phyloP scores from a whole-genome alignment of 805 yeast genomes.

The Hanseniaspora lachancei region DNA sequence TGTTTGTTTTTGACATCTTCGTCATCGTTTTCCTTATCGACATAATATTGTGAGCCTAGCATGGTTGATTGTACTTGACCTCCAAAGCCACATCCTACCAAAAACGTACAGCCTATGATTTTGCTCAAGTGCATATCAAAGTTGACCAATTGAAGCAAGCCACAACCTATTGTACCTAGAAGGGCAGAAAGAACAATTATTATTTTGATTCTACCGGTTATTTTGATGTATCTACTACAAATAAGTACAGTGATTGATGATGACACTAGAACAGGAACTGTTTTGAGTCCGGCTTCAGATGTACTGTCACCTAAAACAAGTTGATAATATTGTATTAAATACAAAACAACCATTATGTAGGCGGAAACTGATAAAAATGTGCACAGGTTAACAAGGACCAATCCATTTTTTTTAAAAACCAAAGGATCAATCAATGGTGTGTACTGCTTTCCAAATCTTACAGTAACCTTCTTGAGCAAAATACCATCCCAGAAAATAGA shows the following conservation, averaged over 20 bases:
- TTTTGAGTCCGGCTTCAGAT: slow-evolving; percentile 17
- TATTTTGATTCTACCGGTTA: slow-evolving; percentile 29
- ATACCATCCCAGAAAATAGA: slow-evolving; percentile 37
- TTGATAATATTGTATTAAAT: slow-evolving; percentile 12
- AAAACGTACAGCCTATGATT: slow-evolving; percentile 29
- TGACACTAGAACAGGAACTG: slow-evolving; percentile 18
- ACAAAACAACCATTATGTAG: neutral
- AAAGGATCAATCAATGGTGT: slow-evolving; percentile 9
- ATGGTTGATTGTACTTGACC: slow-evolving; percentile 25
- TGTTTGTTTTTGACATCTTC: slow-evolving; percentile 16
- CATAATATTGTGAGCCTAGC: slow-evolving; percentile 24
- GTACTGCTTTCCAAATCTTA: neutral
- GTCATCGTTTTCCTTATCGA: slow-evolving; percentile 15
- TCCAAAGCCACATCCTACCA: slow-evolving; percentile 31
- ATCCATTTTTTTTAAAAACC: slow-evolving; percentile 6
- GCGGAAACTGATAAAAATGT: neutral
- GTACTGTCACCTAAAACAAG: slow-evolving; percentile 11
- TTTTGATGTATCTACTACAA: slow-evolving; percentile 25
- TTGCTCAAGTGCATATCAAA: slow-evolving; percentile 22
- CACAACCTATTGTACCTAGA: slow-evolving; percentile 28
- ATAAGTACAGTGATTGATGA: slow-evolving; percentile 13
- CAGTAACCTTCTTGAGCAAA: slow-evolving; percentile 15
- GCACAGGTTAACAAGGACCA: slow-evolving; percentile 2
- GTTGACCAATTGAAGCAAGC: slow-evolving; percentile 25
- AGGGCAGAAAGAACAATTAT: slow-evolving; percentile 24